Base-by-base conservation (phyloP, 2,329 filamentous ascomycete genomes). In the Xylaria sp. region DNA sequence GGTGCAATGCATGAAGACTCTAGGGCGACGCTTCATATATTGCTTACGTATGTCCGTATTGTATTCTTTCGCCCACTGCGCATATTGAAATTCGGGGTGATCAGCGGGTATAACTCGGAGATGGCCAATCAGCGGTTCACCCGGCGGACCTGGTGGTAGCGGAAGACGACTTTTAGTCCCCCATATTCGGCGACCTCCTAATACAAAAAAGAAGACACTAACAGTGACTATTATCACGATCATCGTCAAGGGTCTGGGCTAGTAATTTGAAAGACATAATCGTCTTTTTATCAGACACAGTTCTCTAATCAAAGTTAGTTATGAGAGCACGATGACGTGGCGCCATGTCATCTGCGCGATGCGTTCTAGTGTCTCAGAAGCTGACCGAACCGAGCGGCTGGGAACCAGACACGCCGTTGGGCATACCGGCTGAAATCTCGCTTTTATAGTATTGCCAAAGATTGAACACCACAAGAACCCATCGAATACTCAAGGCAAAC, bases 31-130 rank as follows among this genome's bases (percentile, higher is more conserved):
- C 12, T 31, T 12, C 28, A 12, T 6, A 23, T 51, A 31, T 6
- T 39, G 54, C 64, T 57, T 50, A 66, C 64, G 62, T 23, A 79
- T 72, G 59, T 79, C 76, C 7, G 73, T 75, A 23, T 69, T 37
- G 28, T 61, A 69, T 54, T 72, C 44, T 31, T 70, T 67, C 6
- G 60, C 64, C 67, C 67, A 73, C 46, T 51, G 12, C 44, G 62
- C 59, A 48, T 72, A 71, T 37, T 59, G 50, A 34, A 66, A 67
- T 28, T 72, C 69, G 8, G 71, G 66, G 39, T 66, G 71, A 41
- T 69, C 56, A 2, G 69, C 34, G 12, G 73, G 73, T 46, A 76
- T 73, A 2, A 71, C 66, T 15, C 70, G 70, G 25, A 75, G 64
- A 58, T 75, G 73, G 57, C 74, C 74, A 3, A 76, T 48, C 10